Base-by-base conservation (phyloP, 148 eudicot genomes). In the Vaccinium macrocarpon region DNA sequence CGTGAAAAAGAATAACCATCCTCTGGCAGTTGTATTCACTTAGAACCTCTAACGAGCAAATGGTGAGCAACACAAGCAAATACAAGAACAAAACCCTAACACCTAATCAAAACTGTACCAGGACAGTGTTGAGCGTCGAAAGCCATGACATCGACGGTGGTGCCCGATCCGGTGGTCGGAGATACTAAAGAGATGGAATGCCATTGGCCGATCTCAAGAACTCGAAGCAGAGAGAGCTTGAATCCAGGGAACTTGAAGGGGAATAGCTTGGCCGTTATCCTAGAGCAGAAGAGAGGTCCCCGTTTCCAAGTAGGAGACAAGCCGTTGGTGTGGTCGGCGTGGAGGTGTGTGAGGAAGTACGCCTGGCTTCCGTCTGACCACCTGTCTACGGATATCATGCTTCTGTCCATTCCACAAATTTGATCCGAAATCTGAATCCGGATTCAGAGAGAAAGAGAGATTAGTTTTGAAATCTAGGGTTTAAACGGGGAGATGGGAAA, bases 261-360 rank as follows among this genome's bases (percentile, higher is more conserved):
- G 80, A 93, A 76, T 70, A 93, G 92, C 81, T 86, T 90, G 73
- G 98, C 98, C 72, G 98, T 84, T 82, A 80, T 83, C 57, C 90
- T 92, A 55, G 97, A 93, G 88, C 97, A 95, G 91, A 61, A 93
- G 71, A 95, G 92, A 6, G 90, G 94, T 48, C 93, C 98, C 15
- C 86, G 71, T 0, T 82, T 83, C 98, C 98, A 95, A 4, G 88
- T 29, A 1, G 95, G 79, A 1, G 98, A 91, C 42, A 95, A 89
- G 16, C 98, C 97, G 15, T 61, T 56, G 35, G 92, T 89, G 86
- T 95, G 98, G 74, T 95, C 98, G 76, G 98, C 86, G 87, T 95
- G 98, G 82, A 95, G 94, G 82, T 95, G 98, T 0, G 96, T 93
- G 0, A 95, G 87, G 88, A 95, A 95, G 87, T 95, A 95, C 51